Conservation (phyloP, 2,329 filamentous ascomycete species). For the Hypoxylon sp. region DNA sequence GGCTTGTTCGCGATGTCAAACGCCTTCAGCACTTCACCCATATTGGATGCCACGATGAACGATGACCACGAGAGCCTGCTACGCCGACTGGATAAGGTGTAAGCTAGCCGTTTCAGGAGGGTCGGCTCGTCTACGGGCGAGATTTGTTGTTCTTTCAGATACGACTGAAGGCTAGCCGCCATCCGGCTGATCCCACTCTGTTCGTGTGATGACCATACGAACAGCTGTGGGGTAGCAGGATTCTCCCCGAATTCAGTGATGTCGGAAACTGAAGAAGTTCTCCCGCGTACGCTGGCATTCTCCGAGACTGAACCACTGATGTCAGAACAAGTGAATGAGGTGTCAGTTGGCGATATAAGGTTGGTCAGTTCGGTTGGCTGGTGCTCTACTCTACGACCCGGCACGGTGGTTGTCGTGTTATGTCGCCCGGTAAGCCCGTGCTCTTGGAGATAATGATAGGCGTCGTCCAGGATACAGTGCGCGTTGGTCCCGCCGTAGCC, state of each 20-base stretch:
- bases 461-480: conserved; percentile 56
- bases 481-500: conserved; percentile 58
- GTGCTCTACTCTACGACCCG: conserved; percentile 26
- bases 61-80: conserved; percentile 50
- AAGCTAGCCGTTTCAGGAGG: conserved; percentile 47
- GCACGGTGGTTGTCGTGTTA: conserved; percentile 43
- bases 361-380: conserved; percentile 14
- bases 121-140: conserved; percentile 43
- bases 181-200: conserved; percentile 50
- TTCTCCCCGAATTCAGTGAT: conserved; percentile 45
- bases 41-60: conserved; percentile 48
- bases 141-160: conserved; percentile 43
- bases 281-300: conserved; percentile 38
- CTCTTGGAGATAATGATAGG: conserved; percentile 49
- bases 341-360: conserved; percentile 34
- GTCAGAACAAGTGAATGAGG: conserved; percentile 42
- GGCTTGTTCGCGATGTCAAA: conserved; percentile 48
- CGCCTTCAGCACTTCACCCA: conserved; percentile 45
- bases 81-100: conserved; percentile 48
- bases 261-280: conserved; percentile 47
- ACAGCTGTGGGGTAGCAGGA: conserved; percentile 47
- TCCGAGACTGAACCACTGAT: conserved; percentile 44
- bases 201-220: conserved; percentile 52
- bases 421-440: conserved; percentile 48
- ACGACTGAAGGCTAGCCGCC: conserved; percentile 46